Conservation (phyloP, 2,329 filamentous ascomycete genomes). For the Endothia cerciana region DNA sequence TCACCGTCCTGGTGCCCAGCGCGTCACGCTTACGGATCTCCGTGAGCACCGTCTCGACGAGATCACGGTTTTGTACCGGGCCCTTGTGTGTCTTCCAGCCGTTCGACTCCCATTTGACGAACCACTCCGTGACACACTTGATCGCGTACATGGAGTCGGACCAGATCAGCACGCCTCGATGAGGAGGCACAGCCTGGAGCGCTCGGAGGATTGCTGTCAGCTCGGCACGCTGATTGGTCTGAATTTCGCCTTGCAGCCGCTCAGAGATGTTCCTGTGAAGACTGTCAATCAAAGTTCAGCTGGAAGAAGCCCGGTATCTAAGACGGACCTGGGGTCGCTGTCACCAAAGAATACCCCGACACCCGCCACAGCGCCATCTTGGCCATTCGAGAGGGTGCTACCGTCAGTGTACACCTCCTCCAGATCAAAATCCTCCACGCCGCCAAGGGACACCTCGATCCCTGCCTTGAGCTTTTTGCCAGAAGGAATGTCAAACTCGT, state of each 20-base stretch:
- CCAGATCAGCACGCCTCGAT: constrained; percentile 73
- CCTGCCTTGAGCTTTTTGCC: constrained; percentile 39
- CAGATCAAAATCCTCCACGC: constrained; percentile 36
- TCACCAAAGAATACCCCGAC: constrained; percentile 67
- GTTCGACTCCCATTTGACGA: constrained; percentile 72
- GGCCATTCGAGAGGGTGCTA: constrained; percentile 63
- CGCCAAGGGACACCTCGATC: constrained; percentile 15
- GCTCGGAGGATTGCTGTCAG: constrained; percentile 85
- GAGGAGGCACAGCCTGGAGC: constrained; percentile 71
- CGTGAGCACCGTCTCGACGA: constrained; percentile 73
- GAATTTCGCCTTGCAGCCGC: constrained; percentile 70
- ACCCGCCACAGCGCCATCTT: constrained; percentile 57
- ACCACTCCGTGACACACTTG: constrained; percentile 87
- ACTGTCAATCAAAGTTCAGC: constrained; percentile 28
- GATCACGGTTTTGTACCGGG: constrained; percentile 85
- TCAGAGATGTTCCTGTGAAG: constrained; percentile 68
- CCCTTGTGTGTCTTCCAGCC: constrained; percentile 76
- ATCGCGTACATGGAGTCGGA: constrained; percentile 93
- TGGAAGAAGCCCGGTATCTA: constrained; percentile 11
- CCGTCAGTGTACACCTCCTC: constrained; percentile 65
- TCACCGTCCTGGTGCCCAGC: constrained; percentile 65
- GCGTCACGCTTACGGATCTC: constrained; percentile 71
- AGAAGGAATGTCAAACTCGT: constrained; percentile 38
- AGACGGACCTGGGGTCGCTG: constrained; percentile 55
- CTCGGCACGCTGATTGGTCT: constrained; percentile 98